These are phyloP conservation scores for Neonectria punicea DNA, from an alignment of 2,329 filamentous ascomycete species.

Conservation along the genomic window DNA sequence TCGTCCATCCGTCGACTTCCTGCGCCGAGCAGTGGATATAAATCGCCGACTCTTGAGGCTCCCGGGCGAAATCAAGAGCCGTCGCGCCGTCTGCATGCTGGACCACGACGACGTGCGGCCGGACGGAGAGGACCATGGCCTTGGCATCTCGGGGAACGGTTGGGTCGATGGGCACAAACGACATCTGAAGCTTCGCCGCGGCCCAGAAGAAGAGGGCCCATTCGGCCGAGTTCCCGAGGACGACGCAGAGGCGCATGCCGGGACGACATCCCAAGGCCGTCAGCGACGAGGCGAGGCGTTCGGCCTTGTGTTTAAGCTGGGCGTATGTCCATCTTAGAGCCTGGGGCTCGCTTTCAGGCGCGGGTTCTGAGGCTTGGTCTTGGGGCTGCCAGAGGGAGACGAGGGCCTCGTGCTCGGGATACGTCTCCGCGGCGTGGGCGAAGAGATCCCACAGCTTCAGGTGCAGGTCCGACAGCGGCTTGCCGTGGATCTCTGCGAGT, in stretches of 20 bases:
- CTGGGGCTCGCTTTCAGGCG: slow-evolving; percentile 10
- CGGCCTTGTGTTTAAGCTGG: slow-evolving; percentile 39
- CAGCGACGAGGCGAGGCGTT: slow-evolving; percentile 41
- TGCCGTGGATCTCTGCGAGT: slow-evolving; percentile 45
- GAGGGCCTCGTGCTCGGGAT: slow-evolving; percentile 48
- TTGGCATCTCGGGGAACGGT: slow-evolving; percentile 37
- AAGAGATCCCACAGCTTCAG: slow-evolving; percentile 49
- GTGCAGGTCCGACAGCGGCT: slow-evolving; percentile 41
- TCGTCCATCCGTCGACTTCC: slow-evolving; percentile 34
- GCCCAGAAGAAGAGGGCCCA: slow-evolving; percentile 53
- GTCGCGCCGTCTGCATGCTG: slow-evolving; percentile 43
- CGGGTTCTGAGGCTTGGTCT: slow-evolving; percentile 6
- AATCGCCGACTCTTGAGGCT: slow-evolving; percentile 8
- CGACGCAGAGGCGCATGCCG: slow-evolving; percentile 45
- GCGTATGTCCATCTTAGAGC: slow-evolving; percentile 47
- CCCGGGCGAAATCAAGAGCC: slow-evolving; percentile 30
- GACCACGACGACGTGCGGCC: slow-evolving; percentile 46
- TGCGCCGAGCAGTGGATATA: slow-evolving; percentile 41
- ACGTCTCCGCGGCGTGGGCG: slow-evolving; percentile 36
- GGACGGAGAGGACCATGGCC: slow-evolving; percentile 36
- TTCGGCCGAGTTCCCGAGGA: slow-evolving; percentile 52
- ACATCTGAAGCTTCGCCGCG: slow-evolving; percentile 47
- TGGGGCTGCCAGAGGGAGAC: slow-evolving; percentile 49
- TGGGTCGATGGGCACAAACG: slow-evolving; percentile 50
- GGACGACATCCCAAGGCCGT: slow-evolving; percentile 36